phyloP scores from a whole-genome alignment of 2,329 filamentous ascomycete species.

The Diaporthe helianthi region DNA sequence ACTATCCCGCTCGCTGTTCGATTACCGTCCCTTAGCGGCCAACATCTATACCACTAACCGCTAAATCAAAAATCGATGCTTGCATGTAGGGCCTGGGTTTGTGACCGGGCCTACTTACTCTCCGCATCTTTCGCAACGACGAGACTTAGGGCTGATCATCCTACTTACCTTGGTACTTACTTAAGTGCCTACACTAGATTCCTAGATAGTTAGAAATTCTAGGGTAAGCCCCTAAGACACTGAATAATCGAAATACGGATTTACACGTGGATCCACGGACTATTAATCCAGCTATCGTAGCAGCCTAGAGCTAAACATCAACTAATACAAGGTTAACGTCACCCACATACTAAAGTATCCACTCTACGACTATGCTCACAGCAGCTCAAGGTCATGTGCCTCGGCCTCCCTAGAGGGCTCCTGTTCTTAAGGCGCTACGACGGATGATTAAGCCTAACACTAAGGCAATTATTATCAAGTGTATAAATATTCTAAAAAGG shows the following conservation, averaged over 20 bases:
- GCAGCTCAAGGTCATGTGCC: neutral
- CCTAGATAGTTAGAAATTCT: constrained; percentile 11
- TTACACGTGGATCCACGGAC: neutral
- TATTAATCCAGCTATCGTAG: neutral
- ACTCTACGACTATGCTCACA: neutral
- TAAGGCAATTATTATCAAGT: constrained; percentile 22
- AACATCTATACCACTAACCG: neutral
- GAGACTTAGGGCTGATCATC: neutral
- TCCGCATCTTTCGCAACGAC: too few relatives aligned
- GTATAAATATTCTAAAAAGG: neutral
- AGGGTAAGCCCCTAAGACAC: neutral
- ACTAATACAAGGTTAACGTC: neutral
- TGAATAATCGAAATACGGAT: neutral
- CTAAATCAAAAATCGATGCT: constrained; percentile 12
- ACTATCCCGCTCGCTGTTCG: neutral
- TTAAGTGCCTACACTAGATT: too few relatives aligned
- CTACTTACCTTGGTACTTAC: too few relatives aligned
- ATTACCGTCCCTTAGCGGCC: neutral
- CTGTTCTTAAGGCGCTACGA: neutral
- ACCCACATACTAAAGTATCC: too few relatives aligned
- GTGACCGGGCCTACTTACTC: too few relatives aligned
- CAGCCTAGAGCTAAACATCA: neutral
- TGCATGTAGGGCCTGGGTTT: too few relatives aligned
- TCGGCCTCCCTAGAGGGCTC: constrained; percentile 6
- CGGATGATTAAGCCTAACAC: constrained; percentile 17